phyloP scores from a whole-genome alignment of 805 yeast genomes.

The Candida pseudoglaebosa region DNA sequence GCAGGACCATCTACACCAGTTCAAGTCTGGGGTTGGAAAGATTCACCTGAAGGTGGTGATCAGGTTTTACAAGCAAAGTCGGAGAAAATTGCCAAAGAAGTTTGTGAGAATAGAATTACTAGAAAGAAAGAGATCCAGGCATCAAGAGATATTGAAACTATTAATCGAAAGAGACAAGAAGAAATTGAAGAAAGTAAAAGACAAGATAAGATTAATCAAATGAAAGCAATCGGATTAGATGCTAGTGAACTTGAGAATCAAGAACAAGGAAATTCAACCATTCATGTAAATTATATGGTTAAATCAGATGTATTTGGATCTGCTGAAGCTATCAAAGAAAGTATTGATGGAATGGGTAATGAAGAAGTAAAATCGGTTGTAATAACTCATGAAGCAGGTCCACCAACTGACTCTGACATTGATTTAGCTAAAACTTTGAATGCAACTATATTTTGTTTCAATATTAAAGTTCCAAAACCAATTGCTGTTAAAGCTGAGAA shows the following conservation, averaged over 20 bases:
- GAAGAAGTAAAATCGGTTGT: conserved; percentile 74
- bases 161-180: conserved; percentile 64
- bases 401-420: conserved; percentile 49
- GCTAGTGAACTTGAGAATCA: conserved; percentile 37
- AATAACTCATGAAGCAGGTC: conserved; percentile 73
- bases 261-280: conserved; percentile 18
- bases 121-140: conserved; percentile 53
- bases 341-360: conserved; percentile 79
- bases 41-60: conserved; percentile 88
- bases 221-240: conserved; percentile 59
- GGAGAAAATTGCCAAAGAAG: conserved; percentile 75
- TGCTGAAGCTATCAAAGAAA: conserved; percentile 85
- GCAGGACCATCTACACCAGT: conserved; percentile 91
- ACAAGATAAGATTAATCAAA: conserved; percentile 52
- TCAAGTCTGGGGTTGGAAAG: conserved; percentile 92
- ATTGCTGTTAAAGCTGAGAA: conserved; percentile 55
- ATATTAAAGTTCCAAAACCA: conserved; percentile 63
- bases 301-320: conserved; percentile 95
- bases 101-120: conserved; percentile 57
- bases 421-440: conserved; percentile 39
- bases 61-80: conserved; percentile 69
- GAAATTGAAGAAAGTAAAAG: conserved; percentile 49
- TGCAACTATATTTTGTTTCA: conserved; percentile 77
- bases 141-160: conserved; percentile 58
- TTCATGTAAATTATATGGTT: conserved; percentile 56